These are phyloP conservation scores for Mortierella sp. DNA, from an alignment of 371 early-diverging fungal species.

Conservation along the genomic window DNA sequence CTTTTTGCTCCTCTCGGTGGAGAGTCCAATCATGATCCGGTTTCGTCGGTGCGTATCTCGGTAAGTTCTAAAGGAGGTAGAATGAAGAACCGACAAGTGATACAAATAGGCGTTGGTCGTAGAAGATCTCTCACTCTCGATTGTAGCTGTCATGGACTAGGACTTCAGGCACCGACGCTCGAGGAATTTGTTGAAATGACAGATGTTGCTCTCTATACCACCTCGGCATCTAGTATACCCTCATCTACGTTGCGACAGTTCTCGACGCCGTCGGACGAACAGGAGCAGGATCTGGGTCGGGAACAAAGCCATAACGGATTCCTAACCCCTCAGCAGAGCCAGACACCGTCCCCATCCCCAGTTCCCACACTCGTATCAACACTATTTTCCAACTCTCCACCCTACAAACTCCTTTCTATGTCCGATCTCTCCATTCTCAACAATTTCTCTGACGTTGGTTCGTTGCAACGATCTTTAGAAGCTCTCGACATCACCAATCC, in stretches of 20 bases:
- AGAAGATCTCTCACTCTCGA: not conserved
- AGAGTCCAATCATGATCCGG: constrained; percentile 80
- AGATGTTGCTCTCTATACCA: constrained; percentile 57
- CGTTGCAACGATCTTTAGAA: constrained; percentile 58
- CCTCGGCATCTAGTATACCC: constrained; percentile 29
- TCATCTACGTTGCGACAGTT: constrained; percentile 3
- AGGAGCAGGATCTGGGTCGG: constrained; percentile 2
- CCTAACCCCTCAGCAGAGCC: too few relatives aligned
- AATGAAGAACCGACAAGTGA: too few relatives aligned
- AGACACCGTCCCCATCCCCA: not conserved
- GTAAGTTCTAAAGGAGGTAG: constrained; percentile 26
- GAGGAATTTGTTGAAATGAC: constrained; percentile 60
- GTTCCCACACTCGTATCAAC: not conserved
- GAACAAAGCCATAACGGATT: too few relatives aligned
- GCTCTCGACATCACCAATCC: constrained; percentile 68
- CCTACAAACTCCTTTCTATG: constrained; percentile 59
- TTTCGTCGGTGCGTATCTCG: constrained; percentile 64
- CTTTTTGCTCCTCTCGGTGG: constrained; percentile 83
- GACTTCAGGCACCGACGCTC: constrained; percentile 42
- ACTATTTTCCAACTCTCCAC: constrained; percentile 12
- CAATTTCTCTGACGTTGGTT: constrained; percentile 44
- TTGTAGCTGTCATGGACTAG: constrained; percentile 12
- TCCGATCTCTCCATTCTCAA: constrained; percentile 77
- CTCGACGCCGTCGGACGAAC: constrained; percentile 10
- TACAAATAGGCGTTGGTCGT: too few relatives aligned